These are phyloP conservation scores for Calocybe gangraenosa DNA, from an alignment of 768 basidiomycete species.

Conservation along the genomic window DNA sequence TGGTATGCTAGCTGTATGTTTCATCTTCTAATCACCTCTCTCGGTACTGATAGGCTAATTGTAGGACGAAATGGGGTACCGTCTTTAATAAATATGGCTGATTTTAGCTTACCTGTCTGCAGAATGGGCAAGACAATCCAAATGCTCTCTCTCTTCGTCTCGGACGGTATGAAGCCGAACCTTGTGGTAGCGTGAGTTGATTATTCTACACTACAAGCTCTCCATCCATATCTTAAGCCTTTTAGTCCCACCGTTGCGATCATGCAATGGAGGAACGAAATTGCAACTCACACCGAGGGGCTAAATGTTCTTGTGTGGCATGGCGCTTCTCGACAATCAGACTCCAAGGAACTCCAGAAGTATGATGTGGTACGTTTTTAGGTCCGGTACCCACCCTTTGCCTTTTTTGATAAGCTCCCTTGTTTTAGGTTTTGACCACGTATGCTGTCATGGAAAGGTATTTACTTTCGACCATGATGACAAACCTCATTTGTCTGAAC, in stretches of 20 bases:
- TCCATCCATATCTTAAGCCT: constrained; percentile 23
- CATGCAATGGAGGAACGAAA: constrained; percentile 93
- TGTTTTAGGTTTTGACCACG: constrained; percentile 67
- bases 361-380: constrained; percentile 72
- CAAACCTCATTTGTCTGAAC: background rate
- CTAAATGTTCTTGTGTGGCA: constrained; percentile 93
- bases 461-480: background rate
- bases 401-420: background rate
- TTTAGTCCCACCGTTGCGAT: constrained; percentile 50
- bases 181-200: constrained; percentile 84
- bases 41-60: background rate
- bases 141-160: constrained; percentile 84
- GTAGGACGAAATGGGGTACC: constrained; percentile 90
- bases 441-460: constrained; percentile 82
- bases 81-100: background rate
- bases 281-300: constrained; percentile 78
- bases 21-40: constrained; percentile 1
- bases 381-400: background rate
- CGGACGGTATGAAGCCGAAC: constrained; percentile 75
- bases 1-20: constrained; percentile 83
- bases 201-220: constrained; percentile 33
- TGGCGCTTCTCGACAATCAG: constrained; percentile 66
- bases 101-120: constrained; percentile 7
- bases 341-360: constrained; percentile 67
- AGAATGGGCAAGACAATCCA: constrained; percentile 98